Evolutionary conservation across 2,329 filamentous ascomycete species (phyloP), one percentile per base, ranked within the genome.

Genomic region (Coccinonectria pachysandricola): DNA sequence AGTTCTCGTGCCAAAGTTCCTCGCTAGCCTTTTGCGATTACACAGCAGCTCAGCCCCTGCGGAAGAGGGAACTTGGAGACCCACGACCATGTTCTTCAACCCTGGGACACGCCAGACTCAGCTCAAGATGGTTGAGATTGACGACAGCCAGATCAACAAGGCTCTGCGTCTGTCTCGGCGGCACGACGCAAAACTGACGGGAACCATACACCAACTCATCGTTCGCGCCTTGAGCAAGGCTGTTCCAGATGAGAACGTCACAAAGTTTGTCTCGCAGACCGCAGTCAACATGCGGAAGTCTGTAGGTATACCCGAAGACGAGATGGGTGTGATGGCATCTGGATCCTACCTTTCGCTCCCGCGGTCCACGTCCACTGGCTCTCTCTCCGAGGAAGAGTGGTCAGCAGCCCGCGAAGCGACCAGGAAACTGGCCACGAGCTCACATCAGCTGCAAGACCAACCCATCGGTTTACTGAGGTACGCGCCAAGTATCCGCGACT

Each of bases 221-320:
- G 27, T 26, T 3, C 33, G 43, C 1, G 43, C 38, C 6, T 12
- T 47, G 12, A 45, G 43, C 27, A 33, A 35, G 8, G 31, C 17
- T 2, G 12, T 47, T 3, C 25, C 13, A 1, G 35, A 40, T 12
- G 16, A 31, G 3, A 31, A 26, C 4, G 16, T 44, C n/a, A 44
- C 42, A 8, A 40, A 46, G 1, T 47, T 47, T 8, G 33, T 42
- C 6, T 31, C 34, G 3, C 38, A 39, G 18, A 47, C 44, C 4
- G 30, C 43, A 4, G 21, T 45, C 8, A 47, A 46, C 19, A 37
- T 47, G 42, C 37, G 44, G 2, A 20, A 14, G 3, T 33, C 42
- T 4, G 21, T 45, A 4, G 42, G 43, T 2, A 28, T 39, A 15
- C 24, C 43, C 3, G 21, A 35, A 12, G 28, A 39, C 3, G 32